Percentiles rank a stretch among this genome's conserved stretches.
phyloP scores from a whole-genome alignment of 164 flowering plant species.

The grape (Vitis vinifera) region ASM3070453v1 NC_081817.1:19113001-19113500 shows the following conservation, averaged over 20 bases:
- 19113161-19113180: conserved; percentile 75
- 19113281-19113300: conserved; percentile 22
- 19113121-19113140: conserved; percentile 89
- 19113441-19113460: no score
- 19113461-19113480: neutral
- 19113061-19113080: no score
- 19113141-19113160: conserved; percentile 80
- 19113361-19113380: conserved; percentile 69
- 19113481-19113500: neutral
- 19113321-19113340: conserved; percentile 22
- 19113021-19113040: no score
- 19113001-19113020: no score
- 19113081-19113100: neutral
- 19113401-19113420: conserved; percentile 34
- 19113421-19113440: conserved; percentile 5
- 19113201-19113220: conserved; percentile 81
- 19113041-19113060: no score
- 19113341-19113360: conserved; percentile 43
- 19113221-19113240: conserved; percentile 58
- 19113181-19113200: conserved; percentile 82
- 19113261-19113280: conserved; percentile 35
- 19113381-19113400: conserved; percentile 83
- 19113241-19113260: conserved; percentile 45
- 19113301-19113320: conserved; percentile 19
- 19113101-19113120: conserved; percentile 26